These are phyloP conservation scores for Cruciata laevipes DNA, from an alignment of 257 asterid species.

Conservation along the genomic window DNA sequence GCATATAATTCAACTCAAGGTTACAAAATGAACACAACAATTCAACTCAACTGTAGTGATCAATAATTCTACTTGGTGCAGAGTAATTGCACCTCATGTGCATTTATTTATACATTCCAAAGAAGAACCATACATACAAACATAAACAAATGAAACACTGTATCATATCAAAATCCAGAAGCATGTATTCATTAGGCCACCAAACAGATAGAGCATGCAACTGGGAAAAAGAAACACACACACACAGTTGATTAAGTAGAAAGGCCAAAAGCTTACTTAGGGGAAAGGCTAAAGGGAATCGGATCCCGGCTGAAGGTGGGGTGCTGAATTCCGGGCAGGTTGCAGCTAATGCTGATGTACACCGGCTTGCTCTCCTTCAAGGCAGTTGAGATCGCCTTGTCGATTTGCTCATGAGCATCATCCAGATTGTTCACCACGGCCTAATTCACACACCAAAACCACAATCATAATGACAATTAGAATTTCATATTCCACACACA, in stretches of 20 bases:
- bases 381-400: slow-evolving; percentile 73
- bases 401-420: slow-evolving; percentile 79
- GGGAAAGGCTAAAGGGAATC: slow-evolving; percentile 58
- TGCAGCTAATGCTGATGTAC: slow-evolving; percentile 67
- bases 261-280: slow-evolving; percentile 32
- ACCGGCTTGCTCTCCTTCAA: slow-evolving; percentile 86
- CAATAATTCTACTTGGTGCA: no score
- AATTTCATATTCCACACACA: neutral
- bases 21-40: no score
- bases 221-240: neutral
- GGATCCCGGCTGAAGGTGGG: slow-evolving; percentile 72
- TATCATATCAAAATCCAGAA: neutral
- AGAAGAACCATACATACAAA: neutral
- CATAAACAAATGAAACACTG: neutral
- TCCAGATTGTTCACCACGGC: slow-evolving; percentile 79
- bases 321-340: slow-evolving; percentile 65
- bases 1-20: neutral
- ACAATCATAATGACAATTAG: neutral
- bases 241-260: neutral
- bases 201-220: neutral
- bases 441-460: slow-evolving; percentile 21
- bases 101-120: neutral
- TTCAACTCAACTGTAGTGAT: no score
- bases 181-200: neutral
- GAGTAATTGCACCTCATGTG: no score